Conservation (phyloP, 2,329 filamentous ascomycete genomes). For the Mycosphaerella sp. region DNA sequence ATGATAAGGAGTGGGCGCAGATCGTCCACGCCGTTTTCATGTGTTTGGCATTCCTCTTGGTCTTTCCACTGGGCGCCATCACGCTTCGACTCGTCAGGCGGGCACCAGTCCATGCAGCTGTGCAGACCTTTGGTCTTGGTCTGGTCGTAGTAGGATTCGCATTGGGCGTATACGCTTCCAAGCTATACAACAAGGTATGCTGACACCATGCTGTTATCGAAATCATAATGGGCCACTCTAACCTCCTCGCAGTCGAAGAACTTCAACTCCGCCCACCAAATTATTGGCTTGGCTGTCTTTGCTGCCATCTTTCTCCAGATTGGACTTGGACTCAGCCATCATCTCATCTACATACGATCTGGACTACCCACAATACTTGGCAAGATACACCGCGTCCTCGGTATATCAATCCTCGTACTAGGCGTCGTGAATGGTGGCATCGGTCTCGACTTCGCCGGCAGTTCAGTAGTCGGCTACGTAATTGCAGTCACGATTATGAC, state of each 20-base stretch:
- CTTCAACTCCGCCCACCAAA: constrained; percentile 43
- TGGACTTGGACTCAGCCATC: constrained; percentile 37
- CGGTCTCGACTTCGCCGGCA: constrained; percentile 53
- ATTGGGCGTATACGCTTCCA: constrained; percentile 39
- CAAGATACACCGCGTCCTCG: constrained; percentile 53
- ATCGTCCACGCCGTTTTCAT: constrained; percentile 32
- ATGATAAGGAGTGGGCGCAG: constrained; percentile 17
- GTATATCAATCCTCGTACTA: constrained; percentile 48
- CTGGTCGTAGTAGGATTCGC: constrained; percentile 37
- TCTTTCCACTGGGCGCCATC: constrained; percentile 34
- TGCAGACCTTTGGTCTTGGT: constrained; percentile 36
- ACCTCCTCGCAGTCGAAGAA: constrained; percentile 33
- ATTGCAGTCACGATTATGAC: constrained; percentile 20
- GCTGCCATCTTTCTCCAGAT: constrained; percentile 34
- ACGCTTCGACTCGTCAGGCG: constrained; percentile 36
- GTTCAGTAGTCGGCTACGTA: constrained; percentile 26
- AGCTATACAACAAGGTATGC: constrained; percentile 37
- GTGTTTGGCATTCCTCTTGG: constrained; percentile 33
- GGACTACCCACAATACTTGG: constrained; percentile 39
- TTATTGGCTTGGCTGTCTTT: constrained; percentile 41
- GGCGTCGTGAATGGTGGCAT: constrained; percentile 54
- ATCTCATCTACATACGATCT: constrained; percentile 32
- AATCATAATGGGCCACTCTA: not conserved
- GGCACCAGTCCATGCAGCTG: constrained; percentile 39
- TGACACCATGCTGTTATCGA: not conserved